These are phyloP conservation scores for Eucalyptus victrix DNA, from an alignment of 345 rosid genomes.

Conservation along the genomic window DNA sequence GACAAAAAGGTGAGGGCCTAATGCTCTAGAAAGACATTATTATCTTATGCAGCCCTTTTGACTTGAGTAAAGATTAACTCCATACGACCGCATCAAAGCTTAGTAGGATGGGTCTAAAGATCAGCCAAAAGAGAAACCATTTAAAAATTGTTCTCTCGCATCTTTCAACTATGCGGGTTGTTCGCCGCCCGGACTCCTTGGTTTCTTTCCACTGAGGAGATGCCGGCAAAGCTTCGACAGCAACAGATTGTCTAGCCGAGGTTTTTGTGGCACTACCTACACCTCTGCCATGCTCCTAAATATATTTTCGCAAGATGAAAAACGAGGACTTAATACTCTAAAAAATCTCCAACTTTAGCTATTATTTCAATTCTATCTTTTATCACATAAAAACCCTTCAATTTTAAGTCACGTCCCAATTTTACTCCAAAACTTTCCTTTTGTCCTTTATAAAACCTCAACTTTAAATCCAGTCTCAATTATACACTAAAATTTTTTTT, in stretches of 20 bases:
- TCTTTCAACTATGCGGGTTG: neutral
- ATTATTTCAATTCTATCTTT: too few relatives aligned
- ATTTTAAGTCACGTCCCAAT: too few relatives aligned
- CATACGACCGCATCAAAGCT: neutral
- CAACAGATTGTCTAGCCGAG: neutral
- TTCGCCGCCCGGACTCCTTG: neutral
- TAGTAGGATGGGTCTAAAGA: neutral
- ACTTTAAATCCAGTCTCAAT: too few relatives aligned
- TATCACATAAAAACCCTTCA: too few relatives aligned
- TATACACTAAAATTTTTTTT: too few relatives aligned
- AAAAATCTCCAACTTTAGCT: too few relatives aligned
- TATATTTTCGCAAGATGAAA: neutral
- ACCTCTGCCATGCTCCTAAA: neutral
- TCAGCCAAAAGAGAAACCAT: neutral
- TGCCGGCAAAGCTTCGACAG: neutral
- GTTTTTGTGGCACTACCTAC: neutral
- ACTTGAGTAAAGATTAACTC: neutral
- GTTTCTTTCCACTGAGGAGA: neutral
- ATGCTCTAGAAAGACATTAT: neutral
- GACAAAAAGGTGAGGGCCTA: neutral
- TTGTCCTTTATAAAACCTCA: accelerated
- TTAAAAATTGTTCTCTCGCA: neutral
- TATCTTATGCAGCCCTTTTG: neutral
- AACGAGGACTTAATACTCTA: too few relatives aligned
- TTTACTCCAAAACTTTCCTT: too few relatives aligned